Evolutionary conservation across 768 basidiomycete species (phyloP).

Genomic region (Lentinula guzmanii): DNA sequence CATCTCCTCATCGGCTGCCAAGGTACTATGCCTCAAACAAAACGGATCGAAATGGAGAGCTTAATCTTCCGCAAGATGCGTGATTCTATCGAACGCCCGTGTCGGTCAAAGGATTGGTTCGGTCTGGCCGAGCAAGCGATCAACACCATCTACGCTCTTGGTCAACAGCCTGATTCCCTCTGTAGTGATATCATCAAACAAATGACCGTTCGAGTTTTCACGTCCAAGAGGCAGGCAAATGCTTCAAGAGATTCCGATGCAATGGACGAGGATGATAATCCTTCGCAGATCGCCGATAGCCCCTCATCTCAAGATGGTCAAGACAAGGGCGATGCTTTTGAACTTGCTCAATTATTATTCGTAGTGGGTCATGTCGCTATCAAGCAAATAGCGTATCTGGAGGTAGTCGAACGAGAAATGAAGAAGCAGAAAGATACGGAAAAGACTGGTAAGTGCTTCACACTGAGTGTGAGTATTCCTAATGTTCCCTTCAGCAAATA

Average conservation of each 20-base stretch:
- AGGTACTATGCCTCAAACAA: constrained; percentile 84
- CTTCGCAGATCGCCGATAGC: constrained; percentile 23
- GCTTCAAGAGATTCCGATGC: constrained; percentile 33
- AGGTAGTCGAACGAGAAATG: constrained; percentile 92
- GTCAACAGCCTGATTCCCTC: constrained; percentile 85
- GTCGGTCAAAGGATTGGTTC: constrained; percentile 91
- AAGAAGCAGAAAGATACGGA: constrained; percentile 94
- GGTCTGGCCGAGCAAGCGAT: constrained; percentile 94
- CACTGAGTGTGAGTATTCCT: background rate
- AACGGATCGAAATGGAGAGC: constrained; percentile 83
- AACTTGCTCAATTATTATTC: constrained; percentile 90
- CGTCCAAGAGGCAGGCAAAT: constrained; percentile 22
- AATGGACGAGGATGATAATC: constrained; percentile 51
- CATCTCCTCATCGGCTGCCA: constrained; percentile 17
- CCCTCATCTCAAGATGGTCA: constrained; percentile 27
- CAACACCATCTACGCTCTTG: constrained; percentile 92
- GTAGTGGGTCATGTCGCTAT: constrained; percentile 95
- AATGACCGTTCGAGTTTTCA: constrained; percentile 71
- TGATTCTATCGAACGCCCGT: constrained; percentile 74
- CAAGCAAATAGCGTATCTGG: constrained; percentile 95
- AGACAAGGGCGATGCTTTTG: constrained; percentile 77
- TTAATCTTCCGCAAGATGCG: constrained; percentile 80
- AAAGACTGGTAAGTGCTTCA: constrained; percentile 52
- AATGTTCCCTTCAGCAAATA: constrained; percentile 42
- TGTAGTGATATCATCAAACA: constrained; percentile 79